Evolutionary conservation across 208 protist genomes (phyloP).

Genomic region (Trypanosomatidae sp.): DNA sequence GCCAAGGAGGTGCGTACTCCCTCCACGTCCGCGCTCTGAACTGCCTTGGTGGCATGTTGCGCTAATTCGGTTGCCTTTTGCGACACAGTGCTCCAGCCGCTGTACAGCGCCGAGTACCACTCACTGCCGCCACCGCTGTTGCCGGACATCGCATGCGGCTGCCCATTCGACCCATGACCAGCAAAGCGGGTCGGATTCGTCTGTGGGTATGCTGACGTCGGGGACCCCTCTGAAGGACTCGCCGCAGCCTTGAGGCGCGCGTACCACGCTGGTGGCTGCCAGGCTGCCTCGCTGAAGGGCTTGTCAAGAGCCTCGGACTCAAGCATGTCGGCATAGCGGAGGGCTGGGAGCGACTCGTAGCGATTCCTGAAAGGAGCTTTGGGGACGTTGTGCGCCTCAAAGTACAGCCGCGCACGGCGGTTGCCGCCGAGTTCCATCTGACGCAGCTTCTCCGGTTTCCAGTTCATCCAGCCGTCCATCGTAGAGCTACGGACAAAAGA

Average conservation of each 20-base stretch:
- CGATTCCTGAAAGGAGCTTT: constrained; percentile 58
- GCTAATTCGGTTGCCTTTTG: constrained; percentile 69
- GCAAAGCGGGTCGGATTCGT: constrained; percentile 52
- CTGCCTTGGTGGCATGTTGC: constrained; percentile 50
- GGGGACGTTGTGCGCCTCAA: constrained; percentile 71
- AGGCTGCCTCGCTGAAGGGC: constrained; percentile 72
- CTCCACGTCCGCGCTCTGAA: constrained; percentile 60
- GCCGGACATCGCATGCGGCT: background rate
- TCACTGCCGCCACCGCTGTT: constrained; percentile 16
- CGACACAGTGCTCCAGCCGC: constrained; percentile 61
- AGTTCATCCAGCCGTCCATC: constrained; percentile 93
- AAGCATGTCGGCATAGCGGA: constrained; percentile 84
- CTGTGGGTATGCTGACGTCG: constrained; percentile 31
- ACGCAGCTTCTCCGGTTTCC: constrained; percentile 87
- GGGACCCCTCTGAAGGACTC: background rate
- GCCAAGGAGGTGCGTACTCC: constrained; percentile 47
- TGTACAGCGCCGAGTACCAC: constrained; percentile 61
- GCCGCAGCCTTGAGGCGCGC: constrained; percentile 33
- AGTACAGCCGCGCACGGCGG: constrained; percentile 86
- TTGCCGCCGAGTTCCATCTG: constrained; percentile 92
- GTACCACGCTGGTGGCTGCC: constrained; percentile 85
- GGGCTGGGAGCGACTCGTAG: constrained; percentile 77
- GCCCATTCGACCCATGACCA: constrained; percentile 45
- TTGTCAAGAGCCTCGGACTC: constrained; percentile 71
- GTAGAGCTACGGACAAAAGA: constrained; percentile 93